These are phyloP conservation scores for Fusarium napiforme DNA, from an alignment of 2,329 filamentous ascomycete species.

Conservation along the genomic window DNA sequence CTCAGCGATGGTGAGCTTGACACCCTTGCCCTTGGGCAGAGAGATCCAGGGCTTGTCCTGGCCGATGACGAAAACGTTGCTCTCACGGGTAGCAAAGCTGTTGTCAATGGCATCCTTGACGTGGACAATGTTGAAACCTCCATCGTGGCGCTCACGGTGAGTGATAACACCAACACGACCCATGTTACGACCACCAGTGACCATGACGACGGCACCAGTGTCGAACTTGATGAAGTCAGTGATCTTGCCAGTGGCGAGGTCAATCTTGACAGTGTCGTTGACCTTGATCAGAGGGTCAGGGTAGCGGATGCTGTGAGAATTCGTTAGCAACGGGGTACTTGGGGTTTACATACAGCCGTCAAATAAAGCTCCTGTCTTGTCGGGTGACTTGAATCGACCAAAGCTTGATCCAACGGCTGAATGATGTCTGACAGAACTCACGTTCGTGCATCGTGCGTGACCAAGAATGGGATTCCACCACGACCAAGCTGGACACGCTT, in stretches of 20 bases:
- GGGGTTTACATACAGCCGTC: constrained; percentile 65
- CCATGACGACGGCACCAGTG: constrained; percentile 97
- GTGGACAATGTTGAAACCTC: constrained; percentile 99
- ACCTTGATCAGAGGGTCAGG: constrained; percentile 98
- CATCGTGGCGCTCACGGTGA: constrained; percentile 99
- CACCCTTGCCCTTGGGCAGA: constrained; percentile 99
- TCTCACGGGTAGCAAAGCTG: constrained; percentile 98
- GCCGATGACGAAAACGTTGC: constrained; percentile 99
- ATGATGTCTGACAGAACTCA: constrained; percentile 98
- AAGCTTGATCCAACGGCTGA: constrained; percentile 99
- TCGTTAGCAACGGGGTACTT: constrained; percentile 53
- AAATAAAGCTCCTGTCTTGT: constrained; percentile 53
- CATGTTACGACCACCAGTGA: constrained; percentile 99
- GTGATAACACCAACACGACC: constrained; percentile 99
- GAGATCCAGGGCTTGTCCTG: constrained; percentile 99
- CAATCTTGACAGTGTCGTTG: constrained; percentile 99
- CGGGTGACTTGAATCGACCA: constrained; percentile 70
- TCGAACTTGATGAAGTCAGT: constrained; percentile 98
- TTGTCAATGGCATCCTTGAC: constrained; percentile 99
- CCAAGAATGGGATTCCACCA: constrained; percentile 99
- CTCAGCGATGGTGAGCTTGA: constrained; percentile 99
- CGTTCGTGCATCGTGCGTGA: constrained; percentile 99
- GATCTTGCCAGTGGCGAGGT: constrained; percentile 97
- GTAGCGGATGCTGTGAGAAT: constrained; percentile 87
- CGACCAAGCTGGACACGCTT: constrained; percentile 99